phyloP scores from a whole-genome alignment of 148 eudicot genomes.

The Cornus controversa region DNA sequence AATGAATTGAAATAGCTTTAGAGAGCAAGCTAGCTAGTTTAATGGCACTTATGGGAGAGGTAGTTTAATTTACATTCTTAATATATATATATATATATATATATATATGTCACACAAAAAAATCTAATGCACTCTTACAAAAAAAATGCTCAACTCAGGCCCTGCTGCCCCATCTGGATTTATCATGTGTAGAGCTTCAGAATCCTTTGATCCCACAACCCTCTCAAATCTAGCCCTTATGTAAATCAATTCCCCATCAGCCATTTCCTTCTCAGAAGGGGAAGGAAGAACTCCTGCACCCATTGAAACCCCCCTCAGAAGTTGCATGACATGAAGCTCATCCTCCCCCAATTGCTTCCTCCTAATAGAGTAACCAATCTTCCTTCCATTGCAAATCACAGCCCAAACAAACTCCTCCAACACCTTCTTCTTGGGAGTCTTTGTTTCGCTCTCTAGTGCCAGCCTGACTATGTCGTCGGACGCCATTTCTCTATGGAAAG shows the following conservation, averaged over 20 bases:
- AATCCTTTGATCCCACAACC: slow-evolving; percentile 82
- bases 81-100: too few species aligned
- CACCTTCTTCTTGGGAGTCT: slow-evolving; percentile 51
- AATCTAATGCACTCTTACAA: slow-evolving; percentile 42
- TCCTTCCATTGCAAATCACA: slow-evolving; percentile 71
- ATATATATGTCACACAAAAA: too few species aligned
- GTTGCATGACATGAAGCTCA: slow-evolving; percentile 66
- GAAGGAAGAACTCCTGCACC: slow-evolving; percentile 85
- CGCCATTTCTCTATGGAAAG: slow-evolving; percentile 76
- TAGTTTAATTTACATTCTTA: too few species aligned
- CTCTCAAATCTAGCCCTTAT: slow-evolving; percentile 78
- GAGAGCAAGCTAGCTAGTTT: too few species aligned
- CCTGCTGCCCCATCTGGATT: slow-evolving; percentile 74
- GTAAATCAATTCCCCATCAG: slow-evolving; percentile 69
- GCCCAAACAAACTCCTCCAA: slow-evolving; percentile 91
- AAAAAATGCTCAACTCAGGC: slow-evolving; percentile 83
- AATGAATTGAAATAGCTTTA: too few species aligned
- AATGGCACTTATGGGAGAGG: too few species aligned
- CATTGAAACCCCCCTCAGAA: slow-evolving; percentile 80
- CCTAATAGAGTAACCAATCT: slow-evolving; percentile 72
- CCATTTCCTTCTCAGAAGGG: slow-evolving; percentile 24
- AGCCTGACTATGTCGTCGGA: slow-evolving; percentile 61
- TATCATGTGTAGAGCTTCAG: slow-evolving; percentile 79
- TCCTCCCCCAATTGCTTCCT: slow-evolving; percentile 66
- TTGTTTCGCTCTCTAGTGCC: slow-evolving; percentile 76